A percentile compares a stretch with the other conserved stretches of the same genome.
These are phyloP conservation scores for Iberis pinnata DNA, from an alignment of 345 rosid species.

Conservation along the genomic window DNA sequence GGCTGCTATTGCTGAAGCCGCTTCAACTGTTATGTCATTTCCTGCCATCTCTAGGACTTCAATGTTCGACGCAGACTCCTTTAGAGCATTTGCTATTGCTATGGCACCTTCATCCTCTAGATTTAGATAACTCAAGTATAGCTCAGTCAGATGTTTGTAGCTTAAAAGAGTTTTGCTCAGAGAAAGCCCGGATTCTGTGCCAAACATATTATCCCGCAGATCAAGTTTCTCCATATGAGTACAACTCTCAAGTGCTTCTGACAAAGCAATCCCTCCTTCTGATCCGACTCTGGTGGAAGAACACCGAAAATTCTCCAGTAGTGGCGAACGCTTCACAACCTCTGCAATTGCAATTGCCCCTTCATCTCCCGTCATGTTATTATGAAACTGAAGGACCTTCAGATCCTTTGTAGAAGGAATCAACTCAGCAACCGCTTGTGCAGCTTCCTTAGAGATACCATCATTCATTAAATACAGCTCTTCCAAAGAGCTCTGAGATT, in stretches of 20 bases:
- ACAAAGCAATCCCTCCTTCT: conserved; percentile 76
- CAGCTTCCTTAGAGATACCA: conserved; percentile 94
- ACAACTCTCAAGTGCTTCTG: conserved; percentile 66
- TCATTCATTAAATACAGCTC: conserved; percentile 80
- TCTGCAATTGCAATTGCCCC: conserved; percentile 73
- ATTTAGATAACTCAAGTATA: conserved; percentile 78
- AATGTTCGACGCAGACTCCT: conserved; percentile 59
- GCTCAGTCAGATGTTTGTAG: conserved; percentile 50
- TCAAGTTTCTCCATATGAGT: conserved; percentile 66
- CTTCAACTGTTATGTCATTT: conserved; percentile 71
- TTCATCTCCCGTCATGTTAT: conserved; percentile 87
- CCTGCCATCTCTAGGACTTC: conserved; percentile 86
- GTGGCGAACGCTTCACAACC: conserved; percentile 54
- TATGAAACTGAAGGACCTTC: conserved; percentile 75
- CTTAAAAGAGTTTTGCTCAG: conserved; percentile 61
- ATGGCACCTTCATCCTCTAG: conserved; percentile 72
- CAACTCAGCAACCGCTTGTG: conserved; percentile 64
- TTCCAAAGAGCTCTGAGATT: conserved; percentile 66
- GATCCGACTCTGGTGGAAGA: conserved; percentile 76
- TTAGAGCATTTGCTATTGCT: conserved; percentile 54
- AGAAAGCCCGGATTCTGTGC: conserved; percentile 64
- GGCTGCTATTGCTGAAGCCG: conserved; percentile 51
- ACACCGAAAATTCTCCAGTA: conserved; percentile 72
- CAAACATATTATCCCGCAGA: conserved; percentile 86
- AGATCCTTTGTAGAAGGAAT: conserved; percentile 82